phyloP scores from a whole-genome alignment of 2,329 filamentous ascomycete genomes.

The Fonsecaea erecta region DNA sequence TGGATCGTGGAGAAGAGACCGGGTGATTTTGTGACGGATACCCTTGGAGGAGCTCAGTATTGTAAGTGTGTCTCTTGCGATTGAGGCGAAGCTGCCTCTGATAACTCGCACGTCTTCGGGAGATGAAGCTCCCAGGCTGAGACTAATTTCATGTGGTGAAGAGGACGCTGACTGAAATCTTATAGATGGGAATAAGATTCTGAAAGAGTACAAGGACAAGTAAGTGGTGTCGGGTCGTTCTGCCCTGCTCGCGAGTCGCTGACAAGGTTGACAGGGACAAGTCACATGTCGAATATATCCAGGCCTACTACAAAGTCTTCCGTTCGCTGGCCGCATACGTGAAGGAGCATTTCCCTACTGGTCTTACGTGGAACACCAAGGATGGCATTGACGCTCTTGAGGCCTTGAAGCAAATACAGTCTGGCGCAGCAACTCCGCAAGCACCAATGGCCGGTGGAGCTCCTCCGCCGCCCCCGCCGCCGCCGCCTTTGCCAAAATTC shows the following conservation, averaged over 20 bases:
- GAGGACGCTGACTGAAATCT: neutral
- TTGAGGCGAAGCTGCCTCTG: neutral
- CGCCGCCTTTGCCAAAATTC: constrained; percentile 52
- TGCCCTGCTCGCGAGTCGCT: neutral
- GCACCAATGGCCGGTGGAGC: constrained; percentile 45
- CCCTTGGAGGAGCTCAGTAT: constrained; percentile 82
- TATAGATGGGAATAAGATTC: constrained; percentile 77
- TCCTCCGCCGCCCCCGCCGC: constrained; percentile 56
- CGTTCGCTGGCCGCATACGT: constrained; percentile 81
- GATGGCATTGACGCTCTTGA: constrained; percentile 74
- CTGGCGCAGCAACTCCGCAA: constrained; percentile 41
- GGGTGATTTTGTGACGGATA: constrained; percentile 81
- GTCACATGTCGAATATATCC: constrained; percentile 84
- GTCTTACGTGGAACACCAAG: constrained; percentile 83
- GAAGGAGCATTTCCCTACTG: constrained; percentile 78
- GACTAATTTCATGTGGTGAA: neutral
- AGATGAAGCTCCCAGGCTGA: neutral
- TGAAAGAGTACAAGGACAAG: constrained; percentile 89
- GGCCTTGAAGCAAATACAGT: constrained; percentile 64
- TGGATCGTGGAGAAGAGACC: constrained; percentile 90
- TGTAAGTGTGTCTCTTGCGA: constrained; percentile 47
- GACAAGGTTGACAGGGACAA: constrained; percentile 63
- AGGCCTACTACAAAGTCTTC: constrained; percentile 90
- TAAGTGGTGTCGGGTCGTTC: constrained; percentile 44
- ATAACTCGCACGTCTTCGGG: neutral